Conservation (phyloP, 169 alveolate species). For the Amoebophrya sp. region DNA sequence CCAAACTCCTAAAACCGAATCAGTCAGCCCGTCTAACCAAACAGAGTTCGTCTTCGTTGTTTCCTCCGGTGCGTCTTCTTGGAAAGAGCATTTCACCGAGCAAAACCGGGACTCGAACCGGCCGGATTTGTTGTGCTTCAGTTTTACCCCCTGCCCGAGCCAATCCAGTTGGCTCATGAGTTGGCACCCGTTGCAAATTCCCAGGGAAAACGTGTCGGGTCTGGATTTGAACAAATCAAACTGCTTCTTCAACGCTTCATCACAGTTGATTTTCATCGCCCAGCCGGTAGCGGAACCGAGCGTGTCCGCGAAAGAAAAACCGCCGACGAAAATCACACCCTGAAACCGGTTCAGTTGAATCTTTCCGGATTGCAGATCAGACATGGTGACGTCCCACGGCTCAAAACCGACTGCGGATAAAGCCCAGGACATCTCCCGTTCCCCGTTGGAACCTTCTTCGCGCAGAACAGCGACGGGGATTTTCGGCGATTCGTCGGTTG, state of each 20-base stretch:
- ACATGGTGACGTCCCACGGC: conserved; percentile 23
- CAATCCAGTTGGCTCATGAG: conserved; percentile 34
- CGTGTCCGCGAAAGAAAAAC: conserved; percentile 29
- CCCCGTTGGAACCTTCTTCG: conserved; percentile 38
- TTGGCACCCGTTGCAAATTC: conserved; percentile 37
- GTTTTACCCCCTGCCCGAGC: conserved; percentile 15
- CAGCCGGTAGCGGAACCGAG: conserved; percentile 30
- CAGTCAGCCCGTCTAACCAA: conserved; percentile 21
- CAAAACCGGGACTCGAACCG: conserved; percentile 29
- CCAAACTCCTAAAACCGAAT: conserved; percentile 19
- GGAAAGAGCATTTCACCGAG: neutral
- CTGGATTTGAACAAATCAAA: neutral
- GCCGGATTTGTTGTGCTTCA: conserved; percentile 19
- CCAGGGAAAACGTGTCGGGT: conserved; percentile 31
- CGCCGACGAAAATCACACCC: conserved; percentile 37
- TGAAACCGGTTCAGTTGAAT: neutral
- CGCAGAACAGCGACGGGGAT: conserved; percentile 28
- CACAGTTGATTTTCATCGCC: neutral
- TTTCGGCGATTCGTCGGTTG: neutral
- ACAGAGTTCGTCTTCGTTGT: neutral
- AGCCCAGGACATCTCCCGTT: conserved; percentile 22
- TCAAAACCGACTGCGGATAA: neutral
- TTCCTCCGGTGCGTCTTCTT: too few species aligned
- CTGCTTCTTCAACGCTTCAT: neutral
- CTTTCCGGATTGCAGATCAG: neutral